Evolutionary conservation across 2,329 filamentous ascomycete species (phyloP), one percentile per base, ranked within the genome.

Genomic region (Rhexocercosporidium sp.): DNA sequence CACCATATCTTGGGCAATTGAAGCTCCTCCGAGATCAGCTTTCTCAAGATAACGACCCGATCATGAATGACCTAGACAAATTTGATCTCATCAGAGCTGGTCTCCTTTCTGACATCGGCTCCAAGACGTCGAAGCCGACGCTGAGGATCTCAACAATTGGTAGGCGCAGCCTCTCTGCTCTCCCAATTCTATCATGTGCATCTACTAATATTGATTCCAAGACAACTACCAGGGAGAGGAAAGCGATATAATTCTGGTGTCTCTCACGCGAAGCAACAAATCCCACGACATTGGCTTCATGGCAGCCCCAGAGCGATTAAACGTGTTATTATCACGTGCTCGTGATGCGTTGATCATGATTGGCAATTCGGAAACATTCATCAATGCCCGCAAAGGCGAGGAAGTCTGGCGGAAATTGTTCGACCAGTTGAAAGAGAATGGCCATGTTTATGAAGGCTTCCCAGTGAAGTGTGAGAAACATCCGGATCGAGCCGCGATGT

Each of bases 201-300:
- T 41, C 11, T 51, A 54, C 63, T 59, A 41, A 64, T n/a, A n/a
- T 18, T 54, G 60, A 44, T 29, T 18, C 22, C 61, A 22, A 90
- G 91, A 94, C 69, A 94, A 94, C 68, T 94, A 91, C 66, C 92
- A 94, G 75, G 91, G 92, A 1, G 91, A 94, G 73, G 91, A 94
- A 70, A 88, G 86, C 44, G 87, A 93, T 1, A 90, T 94, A 18
- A 88, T 93, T 0, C 84, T 94, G 8, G 86, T 81, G 0, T 90
- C 88, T 0, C 76, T 94, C 12, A 92, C 90, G 0, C 81, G 92
- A 4, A 91, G 90, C 75, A 94, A 94, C 69, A 66, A 73, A 0
- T 73, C 74, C 0, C 84, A 86, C 0, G 88, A 93, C 1, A 91
- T 93, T 34, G 91, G 92, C 0, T 94, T 94, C 75, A 88, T 94